phyloP scores from a whole-genome alignment of 75 land plant species.

The Cupressus sempervirens region DNA sequence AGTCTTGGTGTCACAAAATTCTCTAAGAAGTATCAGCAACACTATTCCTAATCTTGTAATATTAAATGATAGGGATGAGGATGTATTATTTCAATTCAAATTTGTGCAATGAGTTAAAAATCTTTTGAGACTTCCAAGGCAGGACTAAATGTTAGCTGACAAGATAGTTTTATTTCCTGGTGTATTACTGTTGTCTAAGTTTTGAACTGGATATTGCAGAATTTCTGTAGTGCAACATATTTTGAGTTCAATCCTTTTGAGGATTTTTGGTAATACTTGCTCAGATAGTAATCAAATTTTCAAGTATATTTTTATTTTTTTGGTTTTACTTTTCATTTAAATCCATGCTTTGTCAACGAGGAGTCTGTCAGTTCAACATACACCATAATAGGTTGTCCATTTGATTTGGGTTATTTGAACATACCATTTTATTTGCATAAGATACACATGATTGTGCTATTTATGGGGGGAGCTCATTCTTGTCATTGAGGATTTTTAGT shows the following conservation, averaged over 20 bases:
- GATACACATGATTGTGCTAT: neutral
- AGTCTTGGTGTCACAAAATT: conserved; percentile 7
- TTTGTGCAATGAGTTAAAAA: neutral
- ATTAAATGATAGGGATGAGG: neutral
- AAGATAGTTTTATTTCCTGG: neutral
- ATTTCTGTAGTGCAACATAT: neutral
- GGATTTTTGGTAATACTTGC: neutral
- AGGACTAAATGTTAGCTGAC: neutral
- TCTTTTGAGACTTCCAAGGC: neutral
- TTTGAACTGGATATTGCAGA: neutral
- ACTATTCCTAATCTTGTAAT: neutral
- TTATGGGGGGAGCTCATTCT: neutral
- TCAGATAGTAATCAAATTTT: neutral
- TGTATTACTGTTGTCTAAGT: neutral
- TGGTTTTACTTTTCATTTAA: neutral
- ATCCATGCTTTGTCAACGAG: neutral
- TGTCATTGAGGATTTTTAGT: neutral
- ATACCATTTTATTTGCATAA: neutral
- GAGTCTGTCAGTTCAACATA: neutral
- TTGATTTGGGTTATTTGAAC: neutral
- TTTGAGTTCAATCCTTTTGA: neutral
- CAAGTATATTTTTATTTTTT: neutral
- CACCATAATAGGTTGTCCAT: neutral
- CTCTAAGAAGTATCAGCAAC: neutral
- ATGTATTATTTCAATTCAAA: neutral